Conservation (phyloP, 768 basidiomycete species). For the Trametes punicea region DNA sequence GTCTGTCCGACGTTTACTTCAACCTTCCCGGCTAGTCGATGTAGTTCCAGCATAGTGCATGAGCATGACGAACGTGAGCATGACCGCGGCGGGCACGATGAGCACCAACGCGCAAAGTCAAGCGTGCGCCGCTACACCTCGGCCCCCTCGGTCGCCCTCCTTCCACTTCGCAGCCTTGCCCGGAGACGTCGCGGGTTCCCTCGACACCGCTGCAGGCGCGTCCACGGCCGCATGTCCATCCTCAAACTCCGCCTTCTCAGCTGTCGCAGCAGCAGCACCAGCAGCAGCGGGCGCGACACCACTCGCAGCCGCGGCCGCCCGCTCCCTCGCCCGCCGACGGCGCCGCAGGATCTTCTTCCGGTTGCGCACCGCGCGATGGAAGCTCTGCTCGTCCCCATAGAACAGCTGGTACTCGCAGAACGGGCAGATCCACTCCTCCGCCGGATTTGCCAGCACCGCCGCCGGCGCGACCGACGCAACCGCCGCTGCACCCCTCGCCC, state of each 20-base stretch:
- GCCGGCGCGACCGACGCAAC: slow-evolving; percentile 23
- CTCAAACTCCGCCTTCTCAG: slow-evolving; percentile 30
- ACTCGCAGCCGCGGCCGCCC: slow-evolving; percentile 55
- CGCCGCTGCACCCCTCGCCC: neutral
- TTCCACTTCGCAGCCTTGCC: slow-evolving; percentile 23
- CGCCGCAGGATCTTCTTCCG: slow-evolving; percentile 77
- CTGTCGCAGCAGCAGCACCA: slow-evolving; percentile 27
- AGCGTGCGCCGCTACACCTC: neutral
- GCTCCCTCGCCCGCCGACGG: slow-evolving; percentile 67
- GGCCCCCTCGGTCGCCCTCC: slow-evolving; percentile 17
- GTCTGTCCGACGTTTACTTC: neutral
- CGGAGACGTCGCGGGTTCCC: slow-evolving; percentile 24
- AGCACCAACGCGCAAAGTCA: neutral
- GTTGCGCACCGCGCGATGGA: slow-evolving; percentile 61
- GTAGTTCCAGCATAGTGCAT: neutral
- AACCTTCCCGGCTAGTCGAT: neutral
- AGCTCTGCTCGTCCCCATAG: slow-evolving; percentile 75
- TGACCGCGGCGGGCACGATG: neutral
- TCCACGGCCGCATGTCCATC: slow-evolving; percentile 24
- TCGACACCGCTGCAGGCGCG: slow-evolving; percentile 29
- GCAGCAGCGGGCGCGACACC: slow-evolving; percentile 28
- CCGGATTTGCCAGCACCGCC: slow-evolving; percentile 48
- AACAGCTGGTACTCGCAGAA: slow-evolving; percentile 93
- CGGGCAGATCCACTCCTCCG: slow-evolving; percentile 91
- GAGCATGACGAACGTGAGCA: neutral